Conservation (phyloP, 306 rosid genomes). For the Gillenia trifoliata region DNA sequence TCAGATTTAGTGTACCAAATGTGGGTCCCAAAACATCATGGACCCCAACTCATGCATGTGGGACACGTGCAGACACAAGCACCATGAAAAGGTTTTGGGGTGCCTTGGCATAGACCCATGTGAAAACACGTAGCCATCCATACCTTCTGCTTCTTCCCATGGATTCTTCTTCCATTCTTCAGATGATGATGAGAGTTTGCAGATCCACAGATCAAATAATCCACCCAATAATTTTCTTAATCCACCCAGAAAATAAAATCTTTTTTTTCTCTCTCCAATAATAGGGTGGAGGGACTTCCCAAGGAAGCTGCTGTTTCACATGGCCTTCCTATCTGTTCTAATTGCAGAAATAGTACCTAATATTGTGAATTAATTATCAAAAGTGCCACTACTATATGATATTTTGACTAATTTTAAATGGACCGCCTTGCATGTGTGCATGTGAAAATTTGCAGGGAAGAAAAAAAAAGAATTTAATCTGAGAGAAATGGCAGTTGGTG, state of each 20-base stretch:
- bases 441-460: conserved; percentile 48
- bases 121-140: conserved; percentile 42
- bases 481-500: conserved; percentile 49
- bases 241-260: not conserved
- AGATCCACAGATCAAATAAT: not conserved
- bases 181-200: not conserved
- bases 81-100: conserved; percentile 32
- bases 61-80: conserved; percentile 52
- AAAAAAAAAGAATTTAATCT: conserved; percentile 11
- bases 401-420: conserved; percentile 15
- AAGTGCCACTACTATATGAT: conserved; percentile 13
- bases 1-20: not conserved
- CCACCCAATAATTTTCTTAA: not conserved
- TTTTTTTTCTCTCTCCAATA: conserved; percentile 31
- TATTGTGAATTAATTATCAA: conserved; percentile 1
- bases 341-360: conserved; percentile 13
- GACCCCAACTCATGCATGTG: conserved; percentile 48
- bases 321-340: conserved; percentile 49
- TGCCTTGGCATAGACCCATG: conserved; percentile 50
- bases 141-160: conserved; percentile 26
- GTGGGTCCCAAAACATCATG: conserved; percentile 12
- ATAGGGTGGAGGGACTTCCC: conserved; percentile 39
- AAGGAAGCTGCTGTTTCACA: conserved; percentile 75
- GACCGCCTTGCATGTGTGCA: conserved; percentile 58
- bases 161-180: conserved; percentile 9